phyloP scores from a whole-genome alignment of 2,329 filamentous ascomycete genomes.

The Bertia moriformis region DNA sequence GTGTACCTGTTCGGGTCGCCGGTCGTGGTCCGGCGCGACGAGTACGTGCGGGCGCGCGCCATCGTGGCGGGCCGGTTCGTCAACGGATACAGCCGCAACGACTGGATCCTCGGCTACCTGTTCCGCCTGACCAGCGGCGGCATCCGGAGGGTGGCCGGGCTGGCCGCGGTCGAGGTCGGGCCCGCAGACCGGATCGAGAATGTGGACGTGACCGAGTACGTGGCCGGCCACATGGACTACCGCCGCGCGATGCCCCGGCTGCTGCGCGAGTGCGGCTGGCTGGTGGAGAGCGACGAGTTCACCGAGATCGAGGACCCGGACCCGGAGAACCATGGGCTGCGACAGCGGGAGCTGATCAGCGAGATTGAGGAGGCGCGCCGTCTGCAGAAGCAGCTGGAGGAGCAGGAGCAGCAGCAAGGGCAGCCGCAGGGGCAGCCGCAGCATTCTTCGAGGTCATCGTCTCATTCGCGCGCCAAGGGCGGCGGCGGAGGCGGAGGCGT shows the following conservation, averaged over 20 bases:
- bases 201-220: slow-evolving; percentile 69
- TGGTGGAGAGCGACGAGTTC: slow-evolving; percentile 85
- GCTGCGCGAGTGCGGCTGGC: slow-evolving; percentile 76
- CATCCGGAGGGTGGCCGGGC: slow-evolving; percentile 73
- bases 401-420: slow-evolving; percentile 49
- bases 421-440: too few species aligned
- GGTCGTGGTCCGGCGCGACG: slow-evolving; percentile 78
- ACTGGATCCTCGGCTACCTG: slow-evolving; percentile 94
- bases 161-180: slow-evolving; percentile 60
- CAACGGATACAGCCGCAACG: slow-evolving; percentile 84
- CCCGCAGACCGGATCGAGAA: slow-evolving; percentile 87
- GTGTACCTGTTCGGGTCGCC: slow-evolving; percentile 91
- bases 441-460: too few species aligned
- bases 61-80: slow-evolving; percentile 81
- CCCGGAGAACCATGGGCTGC: slow-evolving; percentile 75
- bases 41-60: slow-evolving; percentile 67
- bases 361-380: slow-evolving; percentile 92
- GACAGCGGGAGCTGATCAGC: slow-evolving; percentile 84
- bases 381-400: slow-evolving; percentile 72
- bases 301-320: slow-evolving; percentile 94
- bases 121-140: slow-evolving; percentile 90
- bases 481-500: too few species aligned
- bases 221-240: slow-evolving; percentile 93
- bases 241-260: slow-evolving; percentile 80
- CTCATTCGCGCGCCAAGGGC: too few species aligned